These are phyloP conservation scores for Trichoderma aggressivum DNA, from an alignment of 2,329 filamentous ascomycete genomes.

Conservation along the genomic window DNA sequence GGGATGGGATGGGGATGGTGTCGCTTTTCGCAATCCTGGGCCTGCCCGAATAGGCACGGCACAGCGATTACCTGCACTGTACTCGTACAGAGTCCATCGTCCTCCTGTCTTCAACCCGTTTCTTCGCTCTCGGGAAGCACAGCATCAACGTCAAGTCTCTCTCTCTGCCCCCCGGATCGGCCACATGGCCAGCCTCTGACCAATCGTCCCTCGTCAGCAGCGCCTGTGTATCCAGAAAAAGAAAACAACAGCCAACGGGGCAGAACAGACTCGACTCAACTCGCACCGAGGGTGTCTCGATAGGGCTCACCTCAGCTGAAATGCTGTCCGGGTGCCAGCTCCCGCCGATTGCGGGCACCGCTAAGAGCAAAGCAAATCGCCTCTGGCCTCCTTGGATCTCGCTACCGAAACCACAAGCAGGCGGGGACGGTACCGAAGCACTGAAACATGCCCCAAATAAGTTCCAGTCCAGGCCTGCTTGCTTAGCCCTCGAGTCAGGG, in stretches of 20 bases:
- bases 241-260: too few species aligned
- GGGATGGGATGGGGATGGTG: background rate
- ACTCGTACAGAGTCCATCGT: background rate
- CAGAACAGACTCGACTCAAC: background rate
- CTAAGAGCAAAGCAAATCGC: conserved; percentile 12
- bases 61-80: too few species aligned
- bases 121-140: background rate
- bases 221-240: conserved; percentile 20
- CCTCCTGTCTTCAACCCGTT: background rate
- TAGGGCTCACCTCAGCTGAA: conserved; percentile 42
- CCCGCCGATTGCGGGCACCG: conserved; percentile 20
- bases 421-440: conserved; percentile 12
- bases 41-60: conserved; percentile 11
- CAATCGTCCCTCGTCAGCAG: conserved; percentile 26
- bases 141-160: background rate
- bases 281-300: conserved; percentile 20
- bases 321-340: conserved; percentile 9
- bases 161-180: background rate
- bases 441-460: conserved; percentile 19
- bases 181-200: conserved; percentile 19
- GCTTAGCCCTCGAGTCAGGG: conserved; percentile 14
- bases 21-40: background rate
- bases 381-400: conserved; percentile 16
- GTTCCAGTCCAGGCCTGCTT: conserved; percentile 7
- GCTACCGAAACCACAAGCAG: background rate